These are phyloP conservation scores for Mycena amicta DNA, from an alignment of 768 basidiomycete genomes.

Conservation along the genomic window DNA sequence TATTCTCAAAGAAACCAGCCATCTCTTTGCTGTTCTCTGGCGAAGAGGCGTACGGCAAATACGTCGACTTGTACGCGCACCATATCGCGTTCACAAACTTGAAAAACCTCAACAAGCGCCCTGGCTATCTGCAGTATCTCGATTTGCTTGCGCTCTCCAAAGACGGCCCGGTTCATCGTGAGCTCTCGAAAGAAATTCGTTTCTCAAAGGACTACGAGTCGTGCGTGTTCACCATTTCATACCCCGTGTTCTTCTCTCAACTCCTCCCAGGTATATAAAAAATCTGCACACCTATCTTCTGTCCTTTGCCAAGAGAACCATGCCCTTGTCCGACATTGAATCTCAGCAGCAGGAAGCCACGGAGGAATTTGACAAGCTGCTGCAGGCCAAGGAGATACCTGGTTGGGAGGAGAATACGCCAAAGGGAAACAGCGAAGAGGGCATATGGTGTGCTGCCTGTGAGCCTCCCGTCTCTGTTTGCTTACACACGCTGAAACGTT, in stretches of 20 bases:
- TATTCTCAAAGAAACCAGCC: conserved; percentile 45
- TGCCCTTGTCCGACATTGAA: conserved; percentile 80
- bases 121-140: conserved; percentile 92
- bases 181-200: conserved; percentile 69
- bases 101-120: conserved; percentile 78
- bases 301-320: conserved; percentile 83
- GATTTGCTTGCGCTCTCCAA: conserved; percentile 72
- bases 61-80: conserved; percentile 88
- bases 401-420: conserved; percentile 71
- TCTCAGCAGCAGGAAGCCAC: conserved; percentile 65
- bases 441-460: conserved; percentile 94
- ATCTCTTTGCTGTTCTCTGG: conserved; percentile 90
- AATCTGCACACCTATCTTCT: conserved; percentile 81
- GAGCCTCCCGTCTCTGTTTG: conserved; percentile 36
- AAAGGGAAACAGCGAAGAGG: conserved; percentile 48
- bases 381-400: conserved; percentile 75
- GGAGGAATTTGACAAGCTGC: conserved; percentile 72
- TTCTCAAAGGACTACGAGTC: conserved; percentile 76
- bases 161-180: conserved; percentile 63
- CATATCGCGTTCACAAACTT: conserved; percentile 91
- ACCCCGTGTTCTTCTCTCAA: conserved; percentile 7
- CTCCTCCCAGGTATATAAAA: conserved; percentile 70
- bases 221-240: conserved; percentile 45
- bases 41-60: conserved; percentile 93
- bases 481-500: neutral